Conservation (phyloP, 225 moss, liverwort and hornwort species). For the Climacium dendroides region DNA sequence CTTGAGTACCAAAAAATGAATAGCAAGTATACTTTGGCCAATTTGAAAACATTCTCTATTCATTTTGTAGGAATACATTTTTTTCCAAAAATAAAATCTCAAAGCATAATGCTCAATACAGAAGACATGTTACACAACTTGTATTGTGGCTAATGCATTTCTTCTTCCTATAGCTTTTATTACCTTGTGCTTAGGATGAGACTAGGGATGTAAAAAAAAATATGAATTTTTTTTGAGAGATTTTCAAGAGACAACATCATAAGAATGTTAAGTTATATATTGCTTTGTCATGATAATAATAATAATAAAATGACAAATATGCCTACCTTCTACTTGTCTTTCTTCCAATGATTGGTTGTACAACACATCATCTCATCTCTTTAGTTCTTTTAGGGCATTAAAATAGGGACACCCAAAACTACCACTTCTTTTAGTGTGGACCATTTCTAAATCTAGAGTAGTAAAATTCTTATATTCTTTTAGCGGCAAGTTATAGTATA, state of each 20-base stretch:
- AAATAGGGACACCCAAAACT: neutral
- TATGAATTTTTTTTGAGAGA: neutral
- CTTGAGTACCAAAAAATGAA: neutral
- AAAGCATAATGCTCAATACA: neutral
- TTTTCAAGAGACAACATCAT: neutral
- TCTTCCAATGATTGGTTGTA: neutral
- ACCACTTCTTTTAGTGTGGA: neutral
- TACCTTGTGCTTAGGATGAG: neutral
- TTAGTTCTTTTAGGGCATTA: neutral
- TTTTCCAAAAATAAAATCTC: neutral
- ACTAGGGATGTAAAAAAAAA: neutral
- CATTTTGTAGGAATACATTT: neutral
- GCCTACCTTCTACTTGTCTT: neutral
- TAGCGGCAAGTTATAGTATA: neutral
- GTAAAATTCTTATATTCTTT: neutral
- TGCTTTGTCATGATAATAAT: neutral
- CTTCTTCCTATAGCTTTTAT: neutral
- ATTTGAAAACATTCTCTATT: neutral
- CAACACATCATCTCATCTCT: neutral
- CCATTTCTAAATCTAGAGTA: neutral
- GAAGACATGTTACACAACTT: neutral
- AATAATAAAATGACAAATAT: neutral
- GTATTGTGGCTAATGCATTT: neutral
- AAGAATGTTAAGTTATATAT: neutral
- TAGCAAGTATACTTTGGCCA: neutral